Conservation (phyloP, 164 flowering plant genomes). For the Cinnamomum micranthum region DNA sequence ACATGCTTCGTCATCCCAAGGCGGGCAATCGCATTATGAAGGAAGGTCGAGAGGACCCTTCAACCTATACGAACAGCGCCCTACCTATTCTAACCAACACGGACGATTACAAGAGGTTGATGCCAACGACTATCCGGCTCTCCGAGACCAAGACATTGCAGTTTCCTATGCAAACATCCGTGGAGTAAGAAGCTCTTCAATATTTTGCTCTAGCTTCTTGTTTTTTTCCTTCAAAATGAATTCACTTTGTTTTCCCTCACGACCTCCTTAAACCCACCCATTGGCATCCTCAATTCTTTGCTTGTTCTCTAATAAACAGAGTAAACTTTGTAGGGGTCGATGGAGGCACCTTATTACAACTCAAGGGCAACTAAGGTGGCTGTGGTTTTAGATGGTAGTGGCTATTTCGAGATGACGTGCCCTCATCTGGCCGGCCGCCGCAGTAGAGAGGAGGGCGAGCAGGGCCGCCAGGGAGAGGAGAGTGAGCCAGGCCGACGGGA, state of each 20-base stretch:
- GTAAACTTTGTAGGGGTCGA: constrained; percentile 23
- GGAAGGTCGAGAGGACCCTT: constrained; percentile 19
- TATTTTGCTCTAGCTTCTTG: too few relatives aligned
- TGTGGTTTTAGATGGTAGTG: constrained; percentile 35
- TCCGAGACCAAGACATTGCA: constrained; percentile 29
- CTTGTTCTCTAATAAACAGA: neutral
- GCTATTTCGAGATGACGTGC: constrained; percentile 43
- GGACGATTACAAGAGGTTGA: constrained; percentile 32
- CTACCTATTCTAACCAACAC: constrained; percentile 24
- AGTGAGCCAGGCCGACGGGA: too few relatives aligned
- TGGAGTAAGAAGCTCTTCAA: constrained; percentile 16
- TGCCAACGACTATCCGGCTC: constrained; percentile 23
- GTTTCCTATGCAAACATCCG: constrained; percentile 35
- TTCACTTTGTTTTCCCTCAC: neutral
- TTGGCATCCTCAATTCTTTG: neutral
- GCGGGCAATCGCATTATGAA: constrained; percentile 28
- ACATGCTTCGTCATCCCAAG: constrained; percentile 16
- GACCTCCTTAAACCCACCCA: too few relatives aligned
- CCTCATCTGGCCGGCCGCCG: constrained; percentile 30
- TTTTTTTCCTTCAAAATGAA: neutral
- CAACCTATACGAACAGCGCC: constrained; percentile 29
- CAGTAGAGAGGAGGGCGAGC: constrained; percentile 3
- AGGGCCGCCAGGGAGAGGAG: too few relatives aligned
- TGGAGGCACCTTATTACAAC: constrained; percentile 42
- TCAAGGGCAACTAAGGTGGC: constrained; percentile 29